Conservation (phyloP, 108 stramenopile genomes). For the Cylindrotheca fusiformis region DNA sequence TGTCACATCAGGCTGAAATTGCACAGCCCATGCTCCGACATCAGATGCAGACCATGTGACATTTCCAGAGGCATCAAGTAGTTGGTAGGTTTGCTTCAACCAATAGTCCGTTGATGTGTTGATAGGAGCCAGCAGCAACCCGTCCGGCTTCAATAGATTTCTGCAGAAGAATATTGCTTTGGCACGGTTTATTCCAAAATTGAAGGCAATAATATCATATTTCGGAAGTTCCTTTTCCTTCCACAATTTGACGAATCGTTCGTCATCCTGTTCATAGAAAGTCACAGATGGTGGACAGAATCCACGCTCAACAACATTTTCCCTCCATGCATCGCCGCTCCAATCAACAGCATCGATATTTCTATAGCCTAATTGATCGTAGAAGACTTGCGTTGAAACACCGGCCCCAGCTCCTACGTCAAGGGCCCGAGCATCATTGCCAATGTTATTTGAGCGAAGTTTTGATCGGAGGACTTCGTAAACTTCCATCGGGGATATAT, state of each 20-base stretch:
- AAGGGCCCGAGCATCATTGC: conserved; percentile 28
- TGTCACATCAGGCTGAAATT: conserved; percentile 89
- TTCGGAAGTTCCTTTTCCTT: conserved; percentile 14
- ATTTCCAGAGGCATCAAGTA: conserved; percentile 50
- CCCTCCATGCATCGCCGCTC: conserved; percentile 71
- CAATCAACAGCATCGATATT: conserved; percentile 83
- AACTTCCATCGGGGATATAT: conserved; percentile 81
- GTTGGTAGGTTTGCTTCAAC: conserved; percentile 75
- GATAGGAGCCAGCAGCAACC: conserved; percentile 70
- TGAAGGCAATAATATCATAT: conserved; percentile 76
- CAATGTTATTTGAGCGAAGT: conserved; percentile 8
- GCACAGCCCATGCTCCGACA: conserved; percentile 89
- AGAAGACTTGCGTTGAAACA: conserved; percentile 74
- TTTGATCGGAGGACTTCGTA: conserved; percentile 65
- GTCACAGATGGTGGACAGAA: conserved; percentile 51
- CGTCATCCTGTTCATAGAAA: conserved; percentile 80
- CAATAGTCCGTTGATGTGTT: conserved; percentile 81
- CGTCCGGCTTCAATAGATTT: conserved; percentile 49
- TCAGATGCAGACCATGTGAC: conserved; percentile 59
- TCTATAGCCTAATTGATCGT: conserved; percentile 58
- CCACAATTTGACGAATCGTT: conserved; percentile 54
- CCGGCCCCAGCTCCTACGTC: conserved; percentile 89
- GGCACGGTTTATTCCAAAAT: conserved; percentile 79
- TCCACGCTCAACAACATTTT: conserved; percentile 63
- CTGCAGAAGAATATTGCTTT: conserved; percentile 65